phyloP scores from a whole-genome alignment of 2,329 filamentous ascomycete genomes.

The Conoideocrella luteorostrata region DNA sequence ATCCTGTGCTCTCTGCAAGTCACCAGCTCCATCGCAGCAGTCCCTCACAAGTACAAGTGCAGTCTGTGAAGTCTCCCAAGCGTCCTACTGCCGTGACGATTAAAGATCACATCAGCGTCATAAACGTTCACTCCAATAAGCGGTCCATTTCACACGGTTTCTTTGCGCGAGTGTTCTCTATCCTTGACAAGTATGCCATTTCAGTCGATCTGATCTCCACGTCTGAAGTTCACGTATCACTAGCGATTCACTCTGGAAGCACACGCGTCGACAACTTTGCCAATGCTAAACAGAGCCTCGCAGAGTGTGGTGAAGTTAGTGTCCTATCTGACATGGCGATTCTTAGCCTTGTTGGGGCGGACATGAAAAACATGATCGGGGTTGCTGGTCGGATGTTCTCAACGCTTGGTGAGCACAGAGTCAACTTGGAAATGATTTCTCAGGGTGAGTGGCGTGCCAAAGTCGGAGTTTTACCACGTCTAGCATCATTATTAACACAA shows the following conservation, averaged over 20 bases:
- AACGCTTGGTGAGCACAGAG: constrained; percentile 82
- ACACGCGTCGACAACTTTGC: constrained; percentile 56
- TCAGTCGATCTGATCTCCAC: constrained; percentile 96
- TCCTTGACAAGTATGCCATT: constrained; percentile 77
- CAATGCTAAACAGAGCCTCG: constrained; percentile 63
- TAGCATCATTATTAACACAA: constrained; percentile 9
- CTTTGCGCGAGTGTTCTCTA: constrained; percentile 87
- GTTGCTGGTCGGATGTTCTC: constrained; percentile 94
- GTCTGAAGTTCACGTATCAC: constrained; percentile 92
- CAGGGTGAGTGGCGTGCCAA: no score
- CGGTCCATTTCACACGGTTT: constrained; percentile 94
- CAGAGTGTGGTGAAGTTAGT: constrained; percentile 81
- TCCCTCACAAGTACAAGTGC: constrained; percentile 28
- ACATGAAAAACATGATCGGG: constrained; percentile 97
- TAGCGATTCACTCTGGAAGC: constrained; percentile 84
- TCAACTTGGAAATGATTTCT: constrained; percentile 99
- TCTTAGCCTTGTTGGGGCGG: constrained; percentile 84
- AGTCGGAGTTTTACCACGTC: no score
- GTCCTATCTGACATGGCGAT: constrained; percentile 92
- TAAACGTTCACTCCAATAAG: constrained; percentile 98
- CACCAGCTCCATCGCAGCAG: constrained; percentile 52
- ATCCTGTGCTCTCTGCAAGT: constrained; percentile 48
- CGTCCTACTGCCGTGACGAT: constrained; percentile 88
- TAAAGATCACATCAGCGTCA: constrained; percentile 92
- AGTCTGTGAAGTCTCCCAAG: constrained; percentile 51